Conservation (phyloP, 148 eudicot species). For the Euryodendron excelsum region DNA sequence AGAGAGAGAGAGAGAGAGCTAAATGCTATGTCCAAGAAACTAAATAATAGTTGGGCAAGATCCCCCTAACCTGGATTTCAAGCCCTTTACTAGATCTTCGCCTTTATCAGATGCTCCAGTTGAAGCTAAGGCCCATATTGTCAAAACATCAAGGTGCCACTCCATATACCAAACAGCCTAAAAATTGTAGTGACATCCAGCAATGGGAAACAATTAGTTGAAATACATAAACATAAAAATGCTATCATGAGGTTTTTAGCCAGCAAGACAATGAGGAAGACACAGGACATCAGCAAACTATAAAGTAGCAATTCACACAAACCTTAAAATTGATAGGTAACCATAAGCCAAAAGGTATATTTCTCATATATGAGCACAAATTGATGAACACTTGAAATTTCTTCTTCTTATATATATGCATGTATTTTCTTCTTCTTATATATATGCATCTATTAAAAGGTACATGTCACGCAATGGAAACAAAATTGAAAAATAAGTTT, state of each 20-base stretch:
- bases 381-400: not conserved
- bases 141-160: conserved; percentile 83
- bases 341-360: not conserved
- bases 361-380: not conserved
- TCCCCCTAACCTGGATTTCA: conserved; percentile 48
- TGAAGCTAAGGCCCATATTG: conserved; percentile 67
- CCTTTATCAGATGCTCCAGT: conserved; percentile 48
- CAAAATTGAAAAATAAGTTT: not conserved
- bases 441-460: not conserved
- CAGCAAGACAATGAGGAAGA: not conserved
- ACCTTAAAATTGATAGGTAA: not conserved
- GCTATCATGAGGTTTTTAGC: not conserved
- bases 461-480: not conserved
- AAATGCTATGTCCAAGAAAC: not conserved
- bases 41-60: not conserved
- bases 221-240: not conserved
- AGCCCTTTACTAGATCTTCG: conserved; percentile 56
- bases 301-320: not conserved
- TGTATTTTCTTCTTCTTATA: not conserved
- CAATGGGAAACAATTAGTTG: not conserved
- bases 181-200: not conserved
- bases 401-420: not conserved
- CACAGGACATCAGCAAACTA: not conserved
- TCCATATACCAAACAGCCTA: conserved; percentile 70
- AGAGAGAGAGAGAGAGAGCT: not conserved